A percentile compares a stretch with the other conserved stretches of the same genome.
phyloP scores from a whole-genome alignment of 1,284 basidiomycete genomes.

The Thelephora terrestris region DNA sequence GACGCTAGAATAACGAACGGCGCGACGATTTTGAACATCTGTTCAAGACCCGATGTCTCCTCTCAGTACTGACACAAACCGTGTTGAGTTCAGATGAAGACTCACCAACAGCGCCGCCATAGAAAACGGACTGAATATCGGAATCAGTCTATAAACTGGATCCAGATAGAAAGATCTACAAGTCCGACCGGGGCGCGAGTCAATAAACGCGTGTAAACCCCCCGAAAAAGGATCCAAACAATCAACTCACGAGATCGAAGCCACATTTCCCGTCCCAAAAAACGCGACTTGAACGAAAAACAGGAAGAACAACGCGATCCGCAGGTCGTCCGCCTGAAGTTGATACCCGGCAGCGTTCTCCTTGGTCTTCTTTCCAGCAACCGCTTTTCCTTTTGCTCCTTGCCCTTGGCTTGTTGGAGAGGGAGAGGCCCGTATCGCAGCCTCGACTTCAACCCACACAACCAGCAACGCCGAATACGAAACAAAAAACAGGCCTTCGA shows the following conservation, averaged over 20 bases:
- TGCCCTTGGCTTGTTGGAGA: background rate
- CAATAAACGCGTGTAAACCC: no score
- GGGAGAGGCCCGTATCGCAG: slow-evolving; percentile 24
- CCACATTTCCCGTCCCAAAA: slow-evolving; percentile 83
- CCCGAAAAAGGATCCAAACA: background rate
- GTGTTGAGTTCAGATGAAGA: background rate
- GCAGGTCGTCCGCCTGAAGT: slow-evolving; percentile 53
- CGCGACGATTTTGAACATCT: slow-evolving; percentile 78
- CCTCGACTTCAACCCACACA: slow-evolving; percentile 67
- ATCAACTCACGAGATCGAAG: slow-evolving; percentile 68
- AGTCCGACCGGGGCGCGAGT: background rate
- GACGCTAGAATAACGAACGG: slow-evolving; percentile 73
- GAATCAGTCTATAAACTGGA: slow-evolving; percentile 82
- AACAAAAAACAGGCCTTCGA: slow-evolving; percentile 76
- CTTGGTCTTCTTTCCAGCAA: slow-evolving; percentile 4
- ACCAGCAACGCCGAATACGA: slow-evolving; percentile 55
- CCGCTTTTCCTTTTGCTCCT: background rate
- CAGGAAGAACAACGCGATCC: slow-evolving; percentile 75
- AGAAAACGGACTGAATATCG: slow-evolving; percentile 80
- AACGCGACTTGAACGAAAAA: slow-evolving; percentile 86
- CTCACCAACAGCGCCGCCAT: slow-evolving; percentile 67
- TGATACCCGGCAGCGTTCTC: slow-evolving; percentile 24
- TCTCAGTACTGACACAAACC: background rate
- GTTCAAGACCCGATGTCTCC: background rate
- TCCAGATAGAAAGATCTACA: slow-evolving; percentile 78